Conservation (phyloP, 1,284 basidiomycete genomes). For the Ganoderma sinense region DNA sequence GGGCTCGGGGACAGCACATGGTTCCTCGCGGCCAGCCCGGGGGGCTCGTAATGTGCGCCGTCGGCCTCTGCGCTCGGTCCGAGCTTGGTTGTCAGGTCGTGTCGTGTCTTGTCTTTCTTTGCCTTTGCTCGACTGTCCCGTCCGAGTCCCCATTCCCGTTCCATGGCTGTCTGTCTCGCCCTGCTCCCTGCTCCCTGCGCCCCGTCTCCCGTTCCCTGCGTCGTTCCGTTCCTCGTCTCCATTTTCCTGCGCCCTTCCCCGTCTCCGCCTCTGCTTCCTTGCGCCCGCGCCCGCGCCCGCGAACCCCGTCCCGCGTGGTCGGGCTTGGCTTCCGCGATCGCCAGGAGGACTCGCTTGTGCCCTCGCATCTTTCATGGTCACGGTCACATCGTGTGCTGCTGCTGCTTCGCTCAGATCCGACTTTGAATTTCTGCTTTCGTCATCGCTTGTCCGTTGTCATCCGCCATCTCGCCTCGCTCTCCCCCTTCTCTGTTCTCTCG, state of each 20-base stretch:
- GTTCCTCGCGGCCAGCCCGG: slow-evolving; percentile 19
- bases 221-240: not conserved
- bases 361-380: not conserved
- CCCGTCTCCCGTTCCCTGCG: not conserved
- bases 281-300: not conserved
- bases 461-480: not conserved
- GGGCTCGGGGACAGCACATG: slow-evolving; percentile 28
- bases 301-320: not conserved
- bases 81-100: not conserved
- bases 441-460: not conserved
- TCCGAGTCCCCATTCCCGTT: not conserved
- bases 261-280: not conserved
- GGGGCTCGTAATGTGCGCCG: not conserved
- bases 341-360: slow-evolving; percentile 2
- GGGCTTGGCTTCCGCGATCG: slow-evolving; percentile 2
- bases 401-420: not conserved
- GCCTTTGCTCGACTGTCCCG: no score
- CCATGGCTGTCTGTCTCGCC: not conserved
- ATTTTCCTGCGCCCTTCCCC: not conserved
- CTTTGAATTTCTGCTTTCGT: not conserved
- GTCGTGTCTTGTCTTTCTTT: not conserved
- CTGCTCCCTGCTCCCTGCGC: not conserved
- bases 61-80: not conserved
- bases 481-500: not conserved
- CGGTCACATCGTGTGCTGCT: slow-evolving; percentile 5